phyloP scores from a whole-genome alignment of 352 stramenopile genomes.

The Pythium myriotylum region DNA sequence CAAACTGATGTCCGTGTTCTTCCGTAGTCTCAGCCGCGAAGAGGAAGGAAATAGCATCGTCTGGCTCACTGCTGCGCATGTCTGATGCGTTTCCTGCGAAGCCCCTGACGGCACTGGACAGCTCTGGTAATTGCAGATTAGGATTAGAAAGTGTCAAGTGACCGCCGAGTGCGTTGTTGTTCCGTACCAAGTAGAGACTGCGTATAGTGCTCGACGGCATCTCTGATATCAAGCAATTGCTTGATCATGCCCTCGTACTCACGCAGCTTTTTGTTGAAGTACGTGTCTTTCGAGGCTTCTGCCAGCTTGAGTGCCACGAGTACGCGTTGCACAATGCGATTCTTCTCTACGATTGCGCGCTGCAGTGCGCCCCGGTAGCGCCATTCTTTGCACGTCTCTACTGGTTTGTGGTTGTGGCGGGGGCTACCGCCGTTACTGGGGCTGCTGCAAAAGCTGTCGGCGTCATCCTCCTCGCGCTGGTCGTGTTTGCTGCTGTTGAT shows the following conservation, averaged over 20 bases:
- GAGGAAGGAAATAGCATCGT: conserved; percentile 12
- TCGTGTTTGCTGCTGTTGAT: conserved; percentile 12
- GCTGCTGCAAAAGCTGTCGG: conserved; percentile 1
- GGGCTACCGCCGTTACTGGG: conserved; percentile 2
- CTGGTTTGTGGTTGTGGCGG: background rate
- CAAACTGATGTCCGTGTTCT: conserved; percentile 16
- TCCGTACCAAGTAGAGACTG: conserved; percentile 52
- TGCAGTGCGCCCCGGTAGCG: conserved; percentile 13
- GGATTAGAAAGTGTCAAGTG: background rate
- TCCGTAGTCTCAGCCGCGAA: conserved; percentile 15
- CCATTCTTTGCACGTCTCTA: background rate
- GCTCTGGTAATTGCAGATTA: conserved; percentile 19
- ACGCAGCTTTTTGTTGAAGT: conserved; percentile 48
- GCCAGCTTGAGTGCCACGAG: conserved; percentile 54
- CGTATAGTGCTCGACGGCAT: conserved; percentile 44
- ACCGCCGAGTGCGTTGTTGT: background rate
- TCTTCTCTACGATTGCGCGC: conserved; percentile 43
- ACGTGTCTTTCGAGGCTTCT: conserved; percentile 52
- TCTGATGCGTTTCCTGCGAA: conserved; percentile 21
- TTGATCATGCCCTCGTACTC: conserved; percentile 47
- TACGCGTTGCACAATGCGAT: conserved; percentile 64
- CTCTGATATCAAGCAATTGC: conserved; percentile 42
- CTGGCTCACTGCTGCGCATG: conserved; percentile 11
- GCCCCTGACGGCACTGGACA: conserved; percentile 34
- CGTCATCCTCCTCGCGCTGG: conserved; percentile 3